Conservation (phyloP, 1,139 yeast genomes). For the Suhomyces chickasaworum region DNA sequence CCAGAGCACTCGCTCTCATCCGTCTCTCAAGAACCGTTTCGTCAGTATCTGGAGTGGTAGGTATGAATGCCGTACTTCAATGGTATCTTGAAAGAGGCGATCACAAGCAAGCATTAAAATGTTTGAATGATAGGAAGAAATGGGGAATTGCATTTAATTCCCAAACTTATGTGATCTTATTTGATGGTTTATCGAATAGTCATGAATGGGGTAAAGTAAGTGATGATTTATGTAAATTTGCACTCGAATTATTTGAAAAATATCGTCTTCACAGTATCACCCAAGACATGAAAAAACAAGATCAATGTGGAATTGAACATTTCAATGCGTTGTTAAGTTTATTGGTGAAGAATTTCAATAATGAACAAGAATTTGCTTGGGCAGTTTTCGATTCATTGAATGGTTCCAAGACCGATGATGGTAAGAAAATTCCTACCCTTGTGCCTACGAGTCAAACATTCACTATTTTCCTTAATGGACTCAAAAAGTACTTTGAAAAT, state of each 20-base stretch:
- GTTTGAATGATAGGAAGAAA: constrained; percentile 57
- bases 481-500: constrained; percentile 27
- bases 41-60: constrained; percentile 48
- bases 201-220: constrained; percentile 39
- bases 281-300: background rate
- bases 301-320: constrained; percentile 28
- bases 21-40: constrained; percentile 47
- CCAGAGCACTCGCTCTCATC: constrained; percentile 56
- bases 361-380: constrained; percentile 44
- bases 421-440: constrained; percentile 19
- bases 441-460: constrained; percentile 42
- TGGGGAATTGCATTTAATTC: constrained; percentile 59
- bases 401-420: constrained; percentile 17
- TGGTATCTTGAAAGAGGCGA: constrained; percentile 47
- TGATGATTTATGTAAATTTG: constrained; percentile 24
- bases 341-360: constrained; percentile 35
- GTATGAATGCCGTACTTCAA: constrained; percentile 59
- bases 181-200: constrained; percentile 55
- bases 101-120: constrained; percentile 47
- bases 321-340: constrained; percentile 45
- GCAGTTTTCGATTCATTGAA: constrained; percentile 36
- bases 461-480: constrained; percentile 44
- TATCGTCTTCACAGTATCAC: constrained; percentile 14
- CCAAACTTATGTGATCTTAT: constrained; percentile 56
- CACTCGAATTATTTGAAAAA: constrained; percentile 28